phyloP scores from a whole-genome alignment of 2,329 filamentous ascomycete genomes.

The Didymella pomorum region DNA sequence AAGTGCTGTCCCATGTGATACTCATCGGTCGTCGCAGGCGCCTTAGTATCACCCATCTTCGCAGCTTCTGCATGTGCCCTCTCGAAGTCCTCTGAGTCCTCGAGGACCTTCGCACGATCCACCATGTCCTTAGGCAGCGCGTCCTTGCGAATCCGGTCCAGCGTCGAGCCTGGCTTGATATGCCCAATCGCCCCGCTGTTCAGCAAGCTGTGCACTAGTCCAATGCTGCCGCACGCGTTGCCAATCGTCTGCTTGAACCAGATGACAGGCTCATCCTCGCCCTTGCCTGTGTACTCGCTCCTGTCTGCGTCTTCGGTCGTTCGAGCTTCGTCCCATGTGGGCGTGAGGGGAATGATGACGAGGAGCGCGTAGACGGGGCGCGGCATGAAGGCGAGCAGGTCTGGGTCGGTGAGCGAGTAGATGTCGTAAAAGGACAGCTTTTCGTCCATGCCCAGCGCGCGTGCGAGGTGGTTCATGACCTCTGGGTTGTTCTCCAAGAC shows the following conservation, averaged over 20 bases:
- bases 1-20: slow-evolving; percentile 53
- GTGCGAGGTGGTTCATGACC: slow-evolving; percentile 60
- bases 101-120: slow-evolving; percentile 61
- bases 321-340: slow-evolving; percentile 51
- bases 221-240: slow-evolving; percentile 67
- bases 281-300: slow-evolving; percentile 56
- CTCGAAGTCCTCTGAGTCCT: slow-evolving; percentile 57
- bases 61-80: slow-evolving; percentile 54
- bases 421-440: slow-evolving; percentile 63
- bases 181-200: slow-evolving; percentile 58
- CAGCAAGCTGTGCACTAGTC: slow-evolving; percentile 61
- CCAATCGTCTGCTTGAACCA: slow-evolving; percentile 68
- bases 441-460: slow-evolving; percentile 58
- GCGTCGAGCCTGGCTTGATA: slow-evolving; percentile 54
- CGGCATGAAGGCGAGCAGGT: slow-evolving; percentile 59
- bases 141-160: slow-evolving; percentile 56
- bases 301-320: slow-evolving; percentile 53
- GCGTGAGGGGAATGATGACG: slow-evolving; percentile 59
- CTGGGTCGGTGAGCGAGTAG: slow-evolving; percentile 61
- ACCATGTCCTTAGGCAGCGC: slow-evolving; percentile 55
- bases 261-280: slow-evolving; percentile 60
- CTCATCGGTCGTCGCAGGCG: slow-evolving; percentile 41
- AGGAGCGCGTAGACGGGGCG: slow-evolving; percentile 63
- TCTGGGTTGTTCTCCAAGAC: slow-evolving; percentile 62
- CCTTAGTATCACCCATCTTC: slow-evolving; percentile 51